Percentiles rank a stretch among this genome's conserved stretches.
These are phyloP conservation scores for Nakazawaea siamensis DNA, from an alignment of 805 yeast genomes.

Conservation along the genomic window DNA sequence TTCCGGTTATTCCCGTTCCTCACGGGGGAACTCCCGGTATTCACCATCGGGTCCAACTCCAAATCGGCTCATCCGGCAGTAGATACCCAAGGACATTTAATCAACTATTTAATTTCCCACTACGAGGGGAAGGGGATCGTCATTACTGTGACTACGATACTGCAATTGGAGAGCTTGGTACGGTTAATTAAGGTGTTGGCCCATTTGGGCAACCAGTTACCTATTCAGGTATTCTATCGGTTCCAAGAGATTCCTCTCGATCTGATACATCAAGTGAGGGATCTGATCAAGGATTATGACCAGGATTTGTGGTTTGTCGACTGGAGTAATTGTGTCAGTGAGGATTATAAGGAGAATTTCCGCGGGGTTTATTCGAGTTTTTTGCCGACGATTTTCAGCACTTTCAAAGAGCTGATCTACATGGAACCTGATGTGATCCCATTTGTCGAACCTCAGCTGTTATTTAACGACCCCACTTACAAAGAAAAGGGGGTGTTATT, in stretches of 20 bases:
- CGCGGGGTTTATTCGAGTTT: slow-evolving; percentile 27
- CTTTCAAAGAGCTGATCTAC: slow-evolving; percentile 29
- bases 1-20: slow-evolving; percentile 10
- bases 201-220: slow-evolving; percentile 14
- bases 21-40: slow-evolving; percentile 2
- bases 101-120: no score
- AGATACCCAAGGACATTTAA: no score
- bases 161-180: slow-evolving; percentile 21
- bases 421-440: slow-evolving; percentile 36
- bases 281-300: slow-evolving; percentile 12
- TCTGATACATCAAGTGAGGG: slow-evolving; percentile 18
- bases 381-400: slow-evolving; percentile 27
- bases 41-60: not conserved
- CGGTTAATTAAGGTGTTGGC: slow-evolving; percentile 15
- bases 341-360: slow-evolving; percentile 13
- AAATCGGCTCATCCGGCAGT: no score
- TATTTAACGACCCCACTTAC: slow-evolving; percentile 28
- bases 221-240: slow-evolving; percentile 17
- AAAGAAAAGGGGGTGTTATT: slow-evolving; percentile 30
- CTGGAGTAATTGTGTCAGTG: not conserved
- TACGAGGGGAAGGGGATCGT: slow-evolving; percentile 35
- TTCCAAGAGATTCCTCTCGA: slow-evolving; percentile 19
- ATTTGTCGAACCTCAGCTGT: slow-evolving; percentile 25
- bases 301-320: slow-evolving; percentile 15
- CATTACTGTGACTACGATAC: slow-evolving; percentile 38